Evolutionary conservation across 1,284 basidiomycete genomes (phyloP).

Genomic region (Ustilago hordei): DNA sequence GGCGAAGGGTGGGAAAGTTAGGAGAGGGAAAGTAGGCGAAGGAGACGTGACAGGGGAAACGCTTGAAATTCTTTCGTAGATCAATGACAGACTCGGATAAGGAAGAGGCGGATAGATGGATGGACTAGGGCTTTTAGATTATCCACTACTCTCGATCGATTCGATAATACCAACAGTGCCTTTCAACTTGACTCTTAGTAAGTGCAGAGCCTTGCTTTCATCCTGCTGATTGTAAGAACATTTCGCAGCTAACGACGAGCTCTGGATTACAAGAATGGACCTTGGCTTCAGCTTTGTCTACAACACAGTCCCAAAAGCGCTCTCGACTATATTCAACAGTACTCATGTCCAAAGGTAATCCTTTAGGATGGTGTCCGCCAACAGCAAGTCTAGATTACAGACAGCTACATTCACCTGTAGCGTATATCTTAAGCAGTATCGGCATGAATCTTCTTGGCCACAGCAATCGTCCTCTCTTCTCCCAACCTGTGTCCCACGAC

Average conservation of each 20-base stretch:
- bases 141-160: constrained; percentile 1
- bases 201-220: no score
- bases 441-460: constrained; percentile 36
- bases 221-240: not conserved
- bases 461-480: constrained; percentile 47
- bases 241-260: not conserved
- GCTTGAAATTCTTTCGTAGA: constrained; percentile 58
- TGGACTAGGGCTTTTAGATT: not conserved
- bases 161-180: not conserved
- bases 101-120: not conserved
- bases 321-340: not conserved
- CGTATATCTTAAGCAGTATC: constrained; percentile 17
- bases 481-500: constrained; percentile 42
- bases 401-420: not conserved
- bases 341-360: not conserved
- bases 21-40: constrained; percentile 48
- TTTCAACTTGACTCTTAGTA: no score
- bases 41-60: constrained; percentile 63
- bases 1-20: constrained; percentile 62
- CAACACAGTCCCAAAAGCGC: not conserved
- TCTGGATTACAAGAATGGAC: not conserved
- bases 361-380: not conserved
- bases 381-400: not conserved
- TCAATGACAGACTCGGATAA: not conserved
- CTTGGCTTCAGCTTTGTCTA: not conserved